A percentile compares a stretch with the other conserved stretches of the same genome.
These are phyloP conservation scores for Echeveria elegans DNA, from an alignment of 164 flowering plant genomes.

Conservation along the genomic window DNA sequence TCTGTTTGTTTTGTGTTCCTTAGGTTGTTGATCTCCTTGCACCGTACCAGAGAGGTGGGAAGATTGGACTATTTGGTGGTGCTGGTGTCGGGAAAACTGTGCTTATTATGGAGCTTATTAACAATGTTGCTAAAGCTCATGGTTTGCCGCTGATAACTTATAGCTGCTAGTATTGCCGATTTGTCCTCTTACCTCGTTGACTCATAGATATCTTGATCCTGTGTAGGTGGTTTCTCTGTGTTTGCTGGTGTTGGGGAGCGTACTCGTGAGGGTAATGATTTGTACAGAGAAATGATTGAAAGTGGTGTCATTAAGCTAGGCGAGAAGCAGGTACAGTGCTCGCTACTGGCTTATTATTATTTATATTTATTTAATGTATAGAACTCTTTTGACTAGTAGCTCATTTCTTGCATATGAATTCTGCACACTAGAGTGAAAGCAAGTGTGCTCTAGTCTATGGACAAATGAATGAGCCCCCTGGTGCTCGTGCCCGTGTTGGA, in stretches of 20 bases:
- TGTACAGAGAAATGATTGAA: no score
- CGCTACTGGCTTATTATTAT: background rate
- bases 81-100: constrained; percentile 99
- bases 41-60: constrained; percentile 92
- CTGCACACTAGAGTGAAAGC: constrained; percentile 97
- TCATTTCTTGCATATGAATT: no score
- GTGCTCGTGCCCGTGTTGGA: constrained; percentile 99
- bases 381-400: no score
- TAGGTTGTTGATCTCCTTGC: constrained; percentile 96
- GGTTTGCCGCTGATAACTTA: no score
- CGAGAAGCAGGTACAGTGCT: constrained; percentile 65
- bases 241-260: constrained; percentile 98
- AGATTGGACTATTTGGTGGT: constrained; percentile 98
- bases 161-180: no score
- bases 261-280: constrained; percentile 95
- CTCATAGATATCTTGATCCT: constrained; percentile 9
- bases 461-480: no score
- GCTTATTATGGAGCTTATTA: no score
- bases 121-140: no score
- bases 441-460: no score
- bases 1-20: background rate
- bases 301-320: no score
- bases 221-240: constrained; percentile 92
- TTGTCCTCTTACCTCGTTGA: background rate
- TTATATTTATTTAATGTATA: no score